Base-by-base conservation (phyloP, 2,329 filamentous ascomycete genomes). In the Alternaria sp. region DNA sequence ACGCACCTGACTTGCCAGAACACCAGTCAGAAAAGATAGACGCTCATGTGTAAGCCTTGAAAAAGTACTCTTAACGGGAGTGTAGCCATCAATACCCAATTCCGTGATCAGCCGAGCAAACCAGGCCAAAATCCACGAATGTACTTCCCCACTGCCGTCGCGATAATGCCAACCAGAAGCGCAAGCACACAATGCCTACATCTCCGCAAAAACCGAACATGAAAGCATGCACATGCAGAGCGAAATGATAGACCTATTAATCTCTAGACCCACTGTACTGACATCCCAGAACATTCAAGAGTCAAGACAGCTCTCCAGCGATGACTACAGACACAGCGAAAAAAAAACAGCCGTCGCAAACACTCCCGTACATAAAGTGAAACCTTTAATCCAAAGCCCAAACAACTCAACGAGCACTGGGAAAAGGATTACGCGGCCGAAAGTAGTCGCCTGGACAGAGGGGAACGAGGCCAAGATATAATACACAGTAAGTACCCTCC, bases 381-480 rank as follows among this genome's bases (percentile, higher is more conserved):
- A 23, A 39, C 17, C 37, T 8, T 8, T 23, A 23, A 23, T 74
- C 51, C 76, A 23, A 72, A 69, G 6, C 68, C 54, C 21, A 71
- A 64, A 10, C 60, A 75, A 48, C 77, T 78, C 64, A 76, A 76
- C 68, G 56, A 71, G 44, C 74, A 76, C 61, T 78, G 75, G 75
- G 70, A 73, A 51, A 62, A 72, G 11, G 59, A 73, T 5, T 74
- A 78, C 56, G 74, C 65, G 4, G 4, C 68, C 69, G 4, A 73
- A 77, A 31, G 73, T 77, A 13, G 66, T 66, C 51, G 71, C 75
- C 0, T 78, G 75, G 75, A 71, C 71, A 10, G 56, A 71, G 57
- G 17, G 17, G 17, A 17, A 17, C 17, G 17, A 17, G 17, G 17
- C 17, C 17, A 17, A 17, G 17, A 17, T 17, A 17, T 17, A 17